Evolutionary conservation across 2,329 filamentous ascomycete genomes (phyloP).

Genomic region (Eutypella sp.): DNA sequence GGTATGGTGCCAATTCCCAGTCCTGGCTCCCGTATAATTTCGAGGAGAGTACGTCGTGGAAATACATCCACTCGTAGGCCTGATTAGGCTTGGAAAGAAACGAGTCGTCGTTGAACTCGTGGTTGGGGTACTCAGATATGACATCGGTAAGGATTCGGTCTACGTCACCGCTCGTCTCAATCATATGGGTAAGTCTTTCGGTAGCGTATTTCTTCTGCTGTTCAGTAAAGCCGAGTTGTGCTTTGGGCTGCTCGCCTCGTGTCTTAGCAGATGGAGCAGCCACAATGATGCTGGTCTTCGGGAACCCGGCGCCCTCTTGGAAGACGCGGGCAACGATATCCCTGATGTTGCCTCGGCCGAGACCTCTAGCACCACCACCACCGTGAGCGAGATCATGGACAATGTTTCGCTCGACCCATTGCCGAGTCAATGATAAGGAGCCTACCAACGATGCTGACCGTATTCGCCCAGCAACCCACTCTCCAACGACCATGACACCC

Average conservation of each 20-base stretch:
- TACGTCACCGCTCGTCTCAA: constrained; percentile 73
- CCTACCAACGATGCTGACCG: constrained; percentile 41
- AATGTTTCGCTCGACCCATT: constrained; percentile 73
- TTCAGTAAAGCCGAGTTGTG: constrained; percentile 66
- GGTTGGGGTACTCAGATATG: constrained; percentile 79
- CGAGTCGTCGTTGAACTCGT: constrained; percentile 89
- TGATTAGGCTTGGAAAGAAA: constrained; percentile 74
- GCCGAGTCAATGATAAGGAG: constrained; percentile 55
- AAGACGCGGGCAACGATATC: constrained; percentile 78
- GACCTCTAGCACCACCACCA: constrained; percentile 64
- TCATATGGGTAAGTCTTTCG: constrained; percentile 67
- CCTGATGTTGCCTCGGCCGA: constrained; percentile 66
- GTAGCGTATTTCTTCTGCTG: constrained; percentile 67
- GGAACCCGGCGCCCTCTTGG: constrained; percentile 73
- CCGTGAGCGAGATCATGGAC: constrained; percentile 63
- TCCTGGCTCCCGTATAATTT: constrained; percentile 80
- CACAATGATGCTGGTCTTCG: constrained; percentile 46
- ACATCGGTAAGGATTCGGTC: constrained; percentile 78
- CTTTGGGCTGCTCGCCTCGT: constrained; percentile 49
- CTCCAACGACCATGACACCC: constrained; percentile 78
- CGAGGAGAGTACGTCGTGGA: constrained; percentile 79
- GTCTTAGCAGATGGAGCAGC: constrained; percentile 38
- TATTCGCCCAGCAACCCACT: constrained; percentile 77
- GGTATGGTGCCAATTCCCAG: constrained; percentile 86
- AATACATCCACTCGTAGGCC: constrained; percentile 93